Conservation (phyloP, 352 stramenopile genomes). For the Thraustochytrium striatum region DNA sequence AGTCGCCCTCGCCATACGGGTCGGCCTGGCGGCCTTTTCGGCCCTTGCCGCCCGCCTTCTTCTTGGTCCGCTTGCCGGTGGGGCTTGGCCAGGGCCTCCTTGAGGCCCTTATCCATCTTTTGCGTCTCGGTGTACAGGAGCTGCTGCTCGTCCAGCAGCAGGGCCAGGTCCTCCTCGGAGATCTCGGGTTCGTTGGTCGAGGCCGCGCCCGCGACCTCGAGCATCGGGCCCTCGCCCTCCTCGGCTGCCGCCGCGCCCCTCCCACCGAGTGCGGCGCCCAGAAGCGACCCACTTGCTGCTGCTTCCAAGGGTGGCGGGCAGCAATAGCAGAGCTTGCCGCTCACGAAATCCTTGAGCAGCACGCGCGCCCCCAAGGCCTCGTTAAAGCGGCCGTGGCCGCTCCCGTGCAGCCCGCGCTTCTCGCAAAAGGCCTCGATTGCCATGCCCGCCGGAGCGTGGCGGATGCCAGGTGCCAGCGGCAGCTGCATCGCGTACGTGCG, state of each 20-base stretch:
- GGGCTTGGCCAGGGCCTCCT: neutral
- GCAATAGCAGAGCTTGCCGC: slow-evolving; percentile 93
- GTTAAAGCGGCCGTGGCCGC: slow-evolving; percentile 86
- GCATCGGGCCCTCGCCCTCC: slow-evolving; percentile 9
- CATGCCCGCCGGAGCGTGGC: slow-evolving; percentile 44
- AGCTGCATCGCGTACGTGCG: slow-evolving; percentile 50
- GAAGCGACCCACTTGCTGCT: neutral
- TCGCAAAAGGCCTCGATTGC: slow-evolving; percentile 62
- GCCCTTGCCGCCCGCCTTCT: neutral
- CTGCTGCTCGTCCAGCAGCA: slow-evolving; percentile 1
- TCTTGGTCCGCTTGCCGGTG: neutral
- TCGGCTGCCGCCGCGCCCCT: neutral
- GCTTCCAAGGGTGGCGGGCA: slow-evolving; percentile 75
- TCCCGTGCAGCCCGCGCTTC: slow-evolving; percentile 82
- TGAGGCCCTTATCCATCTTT: neutral
- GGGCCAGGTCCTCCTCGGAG: neutral
- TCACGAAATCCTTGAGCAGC: slow-evolving; percentile 96
- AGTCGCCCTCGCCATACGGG: slow-evolving; percentile 4
- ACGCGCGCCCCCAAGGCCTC: slow-evolving; percentile 87
- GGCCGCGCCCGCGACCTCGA: neutral
- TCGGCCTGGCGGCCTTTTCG: slow-evolving; percentile 28
- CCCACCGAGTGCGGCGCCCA: too few species aligned
- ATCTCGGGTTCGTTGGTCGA: too few species aligned
- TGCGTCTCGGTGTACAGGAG: slow-evolving; percentile 25
- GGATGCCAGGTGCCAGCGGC: slow-evolving; percentile 30